Evolutionary conservation across 805 yeast genomes (phyloP), one percentile per base, ranked within the genome.

Genomic region (Hanseniaspora valbyensis): DNA sequence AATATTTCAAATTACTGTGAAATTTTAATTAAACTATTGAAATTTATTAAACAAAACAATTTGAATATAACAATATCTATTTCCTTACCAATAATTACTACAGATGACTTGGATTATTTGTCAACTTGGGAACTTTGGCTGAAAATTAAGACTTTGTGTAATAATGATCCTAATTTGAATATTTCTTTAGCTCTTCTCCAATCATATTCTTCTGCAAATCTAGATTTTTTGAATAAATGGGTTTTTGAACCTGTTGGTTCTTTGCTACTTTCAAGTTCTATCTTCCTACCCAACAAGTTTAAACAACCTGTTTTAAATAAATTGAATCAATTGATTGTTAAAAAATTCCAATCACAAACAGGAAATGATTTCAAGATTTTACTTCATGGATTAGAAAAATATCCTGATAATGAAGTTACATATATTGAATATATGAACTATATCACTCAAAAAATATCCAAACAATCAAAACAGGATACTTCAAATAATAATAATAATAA

Each of bases 111-210:
- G 16, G 78, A 75, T 57, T 65, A 70, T 8, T 61, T 81, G 29
- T 76, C 81, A 2, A 78, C 83, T 2, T 82, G 89, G 89, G 84
- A 80, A 50, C 71, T 79, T 56, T 82, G 89, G 89, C 77, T 81
- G 56, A 70, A 82, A 0, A 73, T 82, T 2, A 66, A 87, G 22
- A 67, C 71, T 4, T 65, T 74, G 33, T 76, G 81, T 56, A 71
- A 72, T 50, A 78, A 80, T 57, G 70, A 79, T 44, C 54, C 63
- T 2, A 72, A 76, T 21, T 63, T 82, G 48, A 78, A 85, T n/a
- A 78, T 87, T 49, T 84, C 86, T 4, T 67, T 83, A 32, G 92
- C 81, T 33, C 73, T 88, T 21, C 89, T 95, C 29, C 78, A 78
- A 52, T 69, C 70, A 33, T 69, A 69, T 45, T 72, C 76, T 1